Base-by-base conservation (phyloP, 768 basidiomycete species). In the Mrakia frigida region DNA sequence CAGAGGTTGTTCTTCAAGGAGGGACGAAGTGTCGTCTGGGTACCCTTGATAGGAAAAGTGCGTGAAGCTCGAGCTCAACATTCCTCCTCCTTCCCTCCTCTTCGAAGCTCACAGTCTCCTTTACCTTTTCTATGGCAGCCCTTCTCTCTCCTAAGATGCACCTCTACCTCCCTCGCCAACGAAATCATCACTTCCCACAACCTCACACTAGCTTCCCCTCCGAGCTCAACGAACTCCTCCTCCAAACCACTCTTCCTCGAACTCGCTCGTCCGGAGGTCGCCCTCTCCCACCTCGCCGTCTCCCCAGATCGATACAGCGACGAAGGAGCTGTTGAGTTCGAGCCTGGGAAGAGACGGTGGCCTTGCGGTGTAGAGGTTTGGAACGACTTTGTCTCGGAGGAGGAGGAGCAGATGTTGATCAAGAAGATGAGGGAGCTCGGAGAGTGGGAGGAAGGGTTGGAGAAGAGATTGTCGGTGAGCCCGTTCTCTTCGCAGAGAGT, bases 321-420 rank as follows among this genome's bases (percentile, higher is more conserved):
- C 3, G 76, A 73, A 37, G 70, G 75, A 23, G 73, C 77, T 0
- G 35, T 78, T 41, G 77, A 78, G 59, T 68, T 74, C 41, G 65
- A 52, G 3, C 73, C 43, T 21, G 77, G 73, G 14, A 67, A 50
- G 28, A 46, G 39, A 2, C 10, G 63, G 18, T 78, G 73, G 73
- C 77, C 77, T 3, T 74, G 77, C 46, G 77, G 67, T 3, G n/a
- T 74, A 11, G 77, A 78, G 56, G 72, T 78, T 18, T 78, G 77
- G 77, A 31, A 61, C 37, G 67, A 78, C 7, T 78, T 74, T 31
- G 28, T 78, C 16, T 67, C 52, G 28, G 52, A 3, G 16, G 77
- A 69, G 41, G 71, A 78, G 63, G 77, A 78, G 68, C 31, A 35
- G 21, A 41, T 53, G 35, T 39, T 78, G 46, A 78, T 78, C 41